Evolutionary conservation across 176 grass and related monocot species (phyloP), one percentile per base, ranked within the genome.

Genomic region (Eleusine indica): DNA sequence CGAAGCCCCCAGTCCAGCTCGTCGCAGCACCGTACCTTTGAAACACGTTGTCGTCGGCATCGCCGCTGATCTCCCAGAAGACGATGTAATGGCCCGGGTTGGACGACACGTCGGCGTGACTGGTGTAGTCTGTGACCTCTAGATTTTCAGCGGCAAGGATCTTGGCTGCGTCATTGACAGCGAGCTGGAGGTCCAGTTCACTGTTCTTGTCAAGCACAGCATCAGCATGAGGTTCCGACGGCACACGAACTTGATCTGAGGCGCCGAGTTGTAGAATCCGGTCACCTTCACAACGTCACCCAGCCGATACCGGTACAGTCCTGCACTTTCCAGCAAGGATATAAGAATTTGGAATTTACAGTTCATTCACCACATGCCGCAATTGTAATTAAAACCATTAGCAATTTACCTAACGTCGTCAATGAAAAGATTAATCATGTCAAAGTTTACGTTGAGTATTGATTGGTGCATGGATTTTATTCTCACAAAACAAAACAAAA

Each of bases 51-150:
- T 66, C 80, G 32, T 9, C 40, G 30, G 67, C 83, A 57, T 93
- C 69, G 4, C 91, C 71, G 77, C 89, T 98, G 11, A 98, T 80
- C 68, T 98, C 96, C 87, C 87, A 88, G 89, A 93, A 98, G 9
- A 98, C 22, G 0, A 98, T 82, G 71, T 98, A 98, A 77, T 87
- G 96, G 4, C 91, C 93, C 7, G 91, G 96, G 54, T 95, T 87
- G 5, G 73, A 53, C 4, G 80, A 81, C 67, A 73, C 53, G 67
- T 98, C 93, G 4, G 84, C 93, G 78, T 93, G 87, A 85, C 91
- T 98, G 38, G 83, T 93, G 89, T 82, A 98, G 84, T 98, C 96
- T 12, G 93, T 87, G 18, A 98, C 85, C 72, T 98, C 95, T 25
- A 98, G 88, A 85, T 98, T 98, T 78, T 97, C 90, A 0, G 70